phyloP scores from a whole-genome alignment of 2,329 filamentous ascomycete genomes.

The Xylaria polymorpha region DNA sequence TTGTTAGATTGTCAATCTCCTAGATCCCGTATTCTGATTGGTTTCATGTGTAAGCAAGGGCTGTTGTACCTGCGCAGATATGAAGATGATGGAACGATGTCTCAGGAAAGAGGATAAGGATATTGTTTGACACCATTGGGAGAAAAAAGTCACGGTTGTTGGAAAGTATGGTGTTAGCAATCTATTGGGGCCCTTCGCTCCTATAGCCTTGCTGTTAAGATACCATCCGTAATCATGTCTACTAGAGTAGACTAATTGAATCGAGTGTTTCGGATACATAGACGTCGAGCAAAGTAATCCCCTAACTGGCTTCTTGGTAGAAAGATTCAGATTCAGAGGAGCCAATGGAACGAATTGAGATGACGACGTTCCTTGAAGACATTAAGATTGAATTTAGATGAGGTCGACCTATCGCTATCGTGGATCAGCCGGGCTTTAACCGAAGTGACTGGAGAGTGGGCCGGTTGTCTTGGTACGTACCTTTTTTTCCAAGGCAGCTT shows the following conservation, averaged over 20 bases:
- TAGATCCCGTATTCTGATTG: background rate
- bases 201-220: background rate
- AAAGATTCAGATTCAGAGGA: background rate
- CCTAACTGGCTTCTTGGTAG: background rate
- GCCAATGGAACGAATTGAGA: background rate
- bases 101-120: background rate
- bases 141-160: background rate
- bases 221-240: background rate
- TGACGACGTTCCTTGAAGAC: background rate
- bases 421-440: constrained; percentile 6
- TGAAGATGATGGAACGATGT: constrained; percentile 3
- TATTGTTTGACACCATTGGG: background rate
- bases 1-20: background rate
- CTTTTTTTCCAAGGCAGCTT: constrained; percentile 15
- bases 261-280: background rate
- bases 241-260: background rate
- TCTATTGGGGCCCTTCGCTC: background rate
- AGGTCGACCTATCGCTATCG: too few species aligned
- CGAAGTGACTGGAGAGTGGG: background rate
- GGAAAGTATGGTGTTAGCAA: background rate
- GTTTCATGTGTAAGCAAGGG: background rate
- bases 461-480: constrained; percentile 19
- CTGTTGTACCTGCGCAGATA: background rate
- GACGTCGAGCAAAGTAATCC: background rate
- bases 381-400: too few species aligned